Evolutionary conservation across 2,329 filamentous ascomycete genomes (phyloP).

Genomic region (Diaporthe vaccinii): DNA sequence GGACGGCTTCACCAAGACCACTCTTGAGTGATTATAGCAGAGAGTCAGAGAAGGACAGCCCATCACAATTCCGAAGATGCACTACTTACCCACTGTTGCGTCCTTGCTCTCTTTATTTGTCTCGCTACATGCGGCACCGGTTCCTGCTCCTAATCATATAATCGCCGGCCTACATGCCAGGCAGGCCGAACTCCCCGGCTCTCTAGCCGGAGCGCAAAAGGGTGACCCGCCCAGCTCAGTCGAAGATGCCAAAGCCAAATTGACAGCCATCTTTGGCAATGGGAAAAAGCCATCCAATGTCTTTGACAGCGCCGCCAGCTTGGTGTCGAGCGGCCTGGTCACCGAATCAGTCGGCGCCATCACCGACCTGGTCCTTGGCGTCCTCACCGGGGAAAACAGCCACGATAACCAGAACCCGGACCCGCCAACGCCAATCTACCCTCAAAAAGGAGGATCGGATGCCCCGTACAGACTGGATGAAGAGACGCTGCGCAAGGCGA

Average conservation of each 20-base stretch:
- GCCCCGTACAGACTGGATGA: constrained; percentile 5
- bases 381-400: constrained; percentile 12
- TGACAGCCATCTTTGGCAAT: background rate
- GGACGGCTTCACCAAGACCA: background rate
- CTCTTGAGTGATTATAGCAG: background rate
- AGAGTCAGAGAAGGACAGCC: background rate
- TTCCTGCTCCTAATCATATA: background rate
- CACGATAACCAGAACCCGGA: constrained; percentile 17
- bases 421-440: constrained; percentile 1
- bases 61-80: background rate
- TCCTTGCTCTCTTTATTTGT: background rate
- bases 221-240: background rate
- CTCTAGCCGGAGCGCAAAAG: constrained; percentile 1
- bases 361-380: background rate
- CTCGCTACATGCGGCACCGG: background rate
- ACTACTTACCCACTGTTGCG: background rate
- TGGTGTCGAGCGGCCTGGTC: constrained; percentile 2
- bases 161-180: background rate
- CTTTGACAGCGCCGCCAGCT: background rate
- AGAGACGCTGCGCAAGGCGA: background rate
- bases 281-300: background rate
- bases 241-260: constrained; percentile 9
- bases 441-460: background rate
- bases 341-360: background rate
- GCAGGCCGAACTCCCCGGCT: background rate